Evolutionary conservation across 2,329 filamentous ascomycete genomes (phyloP), one percentile per base, ranked within the genome.

Genomic region (Neofusicoccum parvum): DNA sequence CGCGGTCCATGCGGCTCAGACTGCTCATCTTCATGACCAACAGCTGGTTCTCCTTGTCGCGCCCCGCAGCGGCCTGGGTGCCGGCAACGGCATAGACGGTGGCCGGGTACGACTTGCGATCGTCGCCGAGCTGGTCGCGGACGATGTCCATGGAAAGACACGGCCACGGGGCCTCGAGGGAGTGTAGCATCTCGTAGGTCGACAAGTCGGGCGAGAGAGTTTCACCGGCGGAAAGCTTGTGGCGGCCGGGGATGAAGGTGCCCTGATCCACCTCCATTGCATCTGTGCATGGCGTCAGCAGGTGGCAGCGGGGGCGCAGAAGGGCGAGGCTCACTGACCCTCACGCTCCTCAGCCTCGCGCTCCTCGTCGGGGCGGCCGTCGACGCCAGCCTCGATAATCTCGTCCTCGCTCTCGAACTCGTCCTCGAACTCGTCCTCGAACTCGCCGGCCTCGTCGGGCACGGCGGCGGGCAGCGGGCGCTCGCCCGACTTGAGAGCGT

Each of bases 101-200:
- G 59, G 93, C 92, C 32, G 95, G 95, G 79, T 96, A 99, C n/a
- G 90, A 89, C 78, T 90, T 96, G 74, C 95, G 90, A 78, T 92
- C 89, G 75, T 97, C 90, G 70, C 95, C 95, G 17, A 99, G 86
- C 62, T 85, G 84, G 80, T 99, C 95, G 72, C 86, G 89, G 68
- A 99, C 80, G 67, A 99, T 90, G 76, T 98, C 95, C 79, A 97
- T 97, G 1, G 94, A 98, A 15, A 99, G 86, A 77, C 95, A 99
- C 3, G 95, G 95, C 95, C 95, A 99, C 1, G 93, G 93, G 7
- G 94, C 94, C 78, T 91, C 95, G 69, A 99, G 86, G 68, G 88
- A 92, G 83, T 99, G 95, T 67, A 99, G 88, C 93, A 99, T 96
- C 77, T 97, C 91, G 82, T 99, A 99, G 5, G 94, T 94, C n/a